Evolutionary conservation across 179 eudicot species (phyloP).

Genomic region (Gypsophila paniculata): DNA sequence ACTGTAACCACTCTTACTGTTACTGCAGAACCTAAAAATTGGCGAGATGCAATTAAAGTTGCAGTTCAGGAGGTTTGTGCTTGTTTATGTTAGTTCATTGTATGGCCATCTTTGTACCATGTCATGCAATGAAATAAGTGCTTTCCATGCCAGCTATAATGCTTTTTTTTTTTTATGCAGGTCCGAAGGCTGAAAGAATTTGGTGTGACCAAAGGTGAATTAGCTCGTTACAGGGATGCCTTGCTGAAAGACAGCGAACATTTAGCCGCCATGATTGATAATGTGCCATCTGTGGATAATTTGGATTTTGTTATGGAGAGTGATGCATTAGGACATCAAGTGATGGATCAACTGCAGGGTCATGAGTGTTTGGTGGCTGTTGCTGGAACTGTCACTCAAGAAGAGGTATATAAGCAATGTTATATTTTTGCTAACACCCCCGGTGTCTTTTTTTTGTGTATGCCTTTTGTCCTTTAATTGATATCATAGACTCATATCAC

Average conservation of each 20-base stretch:
- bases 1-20: conserved; percentile 98
- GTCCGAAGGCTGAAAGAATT: conserved; percentile 97
- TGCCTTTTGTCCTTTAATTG: neutral
- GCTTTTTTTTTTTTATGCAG: conserved; percentile 36
- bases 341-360: conserved; percentile 97
- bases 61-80: conserved; percentile 92
- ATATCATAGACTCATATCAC: no score
- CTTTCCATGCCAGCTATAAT: conserved; percentile 3
- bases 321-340: conserved; percentile 94
- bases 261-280: conserved; percentile 97
- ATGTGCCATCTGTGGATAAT: conserved; percentile 91
- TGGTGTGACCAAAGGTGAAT: conserved; percentile 96
- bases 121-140: neutral
- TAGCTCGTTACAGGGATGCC: conserved; percentile 93
- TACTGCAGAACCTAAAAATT: conserved; percentile 94
- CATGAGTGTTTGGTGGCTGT: conserved; percentile 88
- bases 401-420: conserved; percentile 55
- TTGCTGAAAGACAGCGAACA: conserved; percentile 95
- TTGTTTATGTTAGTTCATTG: conserved; percentile 8
- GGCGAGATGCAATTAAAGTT: conserved; percentile 89
- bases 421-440: neutral
- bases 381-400: conserved; percentile 84
- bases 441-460: neutral
- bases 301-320: conserved; percentile 98
- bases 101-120: neutral